A percentile compares a stretch with the other conserved stretches of the same genome.
Evolutionary conservation across 2,329 filamentous ascomycete species (phyloP).

Genomic region (Botrytis tulipae): DNA sequence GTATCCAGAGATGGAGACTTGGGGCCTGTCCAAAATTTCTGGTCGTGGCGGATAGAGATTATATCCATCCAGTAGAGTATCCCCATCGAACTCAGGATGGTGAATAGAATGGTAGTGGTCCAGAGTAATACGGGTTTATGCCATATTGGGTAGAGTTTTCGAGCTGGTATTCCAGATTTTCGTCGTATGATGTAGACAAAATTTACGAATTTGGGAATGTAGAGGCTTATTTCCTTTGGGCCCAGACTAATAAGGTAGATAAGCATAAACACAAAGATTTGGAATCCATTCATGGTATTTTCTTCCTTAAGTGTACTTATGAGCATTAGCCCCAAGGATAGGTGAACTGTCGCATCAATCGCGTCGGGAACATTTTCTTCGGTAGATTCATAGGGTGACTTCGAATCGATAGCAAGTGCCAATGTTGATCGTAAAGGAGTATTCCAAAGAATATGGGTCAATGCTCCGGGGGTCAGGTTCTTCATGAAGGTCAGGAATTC

Average conservation of each 20-base stretch:
- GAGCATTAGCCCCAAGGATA: conserved; percentile 26
- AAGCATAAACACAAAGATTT: conserved; percentile 31
- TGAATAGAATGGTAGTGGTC: conserved; percentile 29
- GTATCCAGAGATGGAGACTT: conserved; percentile 27
- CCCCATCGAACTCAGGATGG: conserved; percentile 27
- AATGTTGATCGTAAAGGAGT: conserved; percentile 32
- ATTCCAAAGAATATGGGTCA: conserved; percentile 32
- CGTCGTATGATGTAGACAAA: conserved; percentile 27
- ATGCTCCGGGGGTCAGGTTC: conserved; percentile 28
- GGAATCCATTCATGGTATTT: conserved; percentile 32
- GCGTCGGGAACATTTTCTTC: conserved; percentile 30
- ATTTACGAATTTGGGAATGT: conserved; percentile 31
- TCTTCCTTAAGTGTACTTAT: conserved; percentile 23
- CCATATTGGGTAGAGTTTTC: conserved; percentile 28
- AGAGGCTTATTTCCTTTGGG: conserved; percentile 34
- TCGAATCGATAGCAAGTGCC: conserved; percentile 27
- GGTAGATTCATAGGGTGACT: conserved; percentile 29
- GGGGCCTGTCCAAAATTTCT: conserved; percentile 28
- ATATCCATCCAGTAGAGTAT: conserved; percentile 33
- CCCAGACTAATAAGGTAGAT: conserved; percentile 33
- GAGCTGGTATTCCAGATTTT: conserved; percentile 20
- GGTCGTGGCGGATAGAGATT: conserved; percentile 28
- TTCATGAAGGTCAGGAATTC: conserved; percentile 22
- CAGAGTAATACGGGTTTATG: conserved; percentile 29
- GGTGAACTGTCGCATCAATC: conserved; percentile 30